phyloP scores from a whole-genome alignment of 2,329 filamentous ascomycete genomes.

The Apiospora sp. region DNA sequence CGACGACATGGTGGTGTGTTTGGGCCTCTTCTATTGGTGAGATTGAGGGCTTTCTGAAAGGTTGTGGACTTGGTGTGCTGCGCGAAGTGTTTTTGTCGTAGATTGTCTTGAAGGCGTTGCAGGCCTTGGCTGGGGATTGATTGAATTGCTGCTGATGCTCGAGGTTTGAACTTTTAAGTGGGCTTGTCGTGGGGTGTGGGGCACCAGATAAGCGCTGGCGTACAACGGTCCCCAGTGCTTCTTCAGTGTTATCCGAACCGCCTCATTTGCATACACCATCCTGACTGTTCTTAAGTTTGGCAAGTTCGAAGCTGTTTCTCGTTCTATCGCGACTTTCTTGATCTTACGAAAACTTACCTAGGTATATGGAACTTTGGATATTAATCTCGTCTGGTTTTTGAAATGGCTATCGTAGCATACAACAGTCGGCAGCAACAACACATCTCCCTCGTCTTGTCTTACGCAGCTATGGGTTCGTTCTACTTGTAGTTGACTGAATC shows the following conservation, averaged over 20 bases:
- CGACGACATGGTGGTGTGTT: conserved; percentile 8
- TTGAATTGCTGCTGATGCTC: conserved; percentile 17
- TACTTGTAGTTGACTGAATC: not conserved
- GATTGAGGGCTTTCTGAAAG: not conserved
- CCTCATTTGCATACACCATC: not conserved
- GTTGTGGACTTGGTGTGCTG: not conserved
- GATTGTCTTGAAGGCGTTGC: not conserved
- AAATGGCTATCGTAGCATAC: not conserved
- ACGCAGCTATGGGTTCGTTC: not conserved
- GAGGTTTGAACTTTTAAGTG: conserved; percentile 22
- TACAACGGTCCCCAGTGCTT: not conserved
- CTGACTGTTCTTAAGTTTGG: not conserved
- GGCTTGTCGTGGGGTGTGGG: conserved; percentile 1
- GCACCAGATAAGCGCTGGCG: conserved; percentile 10
- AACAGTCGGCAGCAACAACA: not conserved
- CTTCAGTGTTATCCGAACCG: not conserved
- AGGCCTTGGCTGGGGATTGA: not conserved
- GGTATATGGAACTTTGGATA: not conserved
- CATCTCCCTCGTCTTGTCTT: not conserved
- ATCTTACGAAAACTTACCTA: not conserved
- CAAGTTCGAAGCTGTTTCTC: not conserved
- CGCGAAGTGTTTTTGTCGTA: not conserved
- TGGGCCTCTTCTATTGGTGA: not conserved
- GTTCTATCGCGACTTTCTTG: not conserved
- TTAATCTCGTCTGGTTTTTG: not conserved